Conservation (phyloP, 164 flowering plant species). For the Protea cynaroides region DNA sequence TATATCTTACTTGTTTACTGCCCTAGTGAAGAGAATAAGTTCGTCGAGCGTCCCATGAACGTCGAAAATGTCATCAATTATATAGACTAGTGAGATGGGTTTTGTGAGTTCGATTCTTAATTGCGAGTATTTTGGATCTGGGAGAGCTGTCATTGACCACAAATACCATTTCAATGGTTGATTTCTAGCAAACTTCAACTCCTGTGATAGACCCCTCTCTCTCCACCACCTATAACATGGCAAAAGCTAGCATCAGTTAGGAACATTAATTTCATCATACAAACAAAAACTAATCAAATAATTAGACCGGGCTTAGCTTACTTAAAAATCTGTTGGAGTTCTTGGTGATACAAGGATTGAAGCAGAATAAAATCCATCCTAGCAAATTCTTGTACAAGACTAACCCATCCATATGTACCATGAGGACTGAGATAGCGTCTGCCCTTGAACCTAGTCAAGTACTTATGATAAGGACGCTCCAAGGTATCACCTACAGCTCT, state of each 20-base stretch:
- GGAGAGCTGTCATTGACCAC: constrained; percentile 17
- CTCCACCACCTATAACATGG: constrained; percentile 21
- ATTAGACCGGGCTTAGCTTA: background rate
- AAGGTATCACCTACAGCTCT: background rate
- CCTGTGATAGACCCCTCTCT: constrained; percentile 7
- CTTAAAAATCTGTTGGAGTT: background rate
- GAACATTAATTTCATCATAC: no score
- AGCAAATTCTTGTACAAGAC: constrained; percentile 11
- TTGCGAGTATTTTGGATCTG: constrained; percentile 15
- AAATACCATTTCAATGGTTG: constrained; percentile 19
- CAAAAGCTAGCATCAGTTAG: background rate
- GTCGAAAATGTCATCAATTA: constrained; percentile 26
- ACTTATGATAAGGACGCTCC: constrained; percentile 19
- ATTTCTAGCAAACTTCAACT: constrained; percentile 17
- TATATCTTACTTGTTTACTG: constrained; percentile 8
- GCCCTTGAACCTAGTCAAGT: constrained; percentile 15
- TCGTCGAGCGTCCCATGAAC: constrained; percentile 18
- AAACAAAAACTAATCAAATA: background rate
- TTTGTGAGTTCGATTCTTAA: constrained; percentile 18
- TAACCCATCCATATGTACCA: background rate
- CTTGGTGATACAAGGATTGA: constrained; percentile 20
- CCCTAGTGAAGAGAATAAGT: constrained; percentile 14
- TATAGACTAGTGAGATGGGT: constrained; percentile 10
- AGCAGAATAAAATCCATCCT: constrained; percentile 21
- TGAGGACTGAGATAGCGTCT: constrained; percentile 10